Evolutionary conservation across 1,139 yeast genomes (phyloP), one percentile per base, ranked within the genome.

Genomic region (Trichomonascaceae sp.): DNA sequence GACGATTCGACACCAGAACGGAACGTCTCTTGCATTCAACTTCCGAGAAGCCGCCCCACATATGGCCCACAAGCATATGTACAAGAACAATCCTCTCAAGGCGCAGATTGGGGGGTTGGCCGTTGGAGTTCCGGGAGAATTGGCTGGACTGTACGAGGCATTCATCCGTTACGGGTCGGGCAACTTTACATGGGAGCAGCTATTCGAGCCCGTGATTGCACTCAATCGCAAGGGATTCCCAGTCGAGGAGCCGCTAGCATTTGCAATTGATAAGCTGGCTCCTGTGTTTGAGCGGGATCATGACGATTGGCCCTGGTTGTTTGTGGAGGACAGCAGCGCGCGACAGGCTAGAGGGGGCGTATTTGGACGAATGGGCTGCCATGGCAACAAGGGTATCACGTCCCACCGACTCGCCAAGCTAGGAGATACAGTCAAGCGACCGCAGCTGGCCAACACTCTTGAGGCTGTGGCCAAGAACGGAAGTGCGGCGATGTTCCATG

Each of bases 21-120:
- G 65, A 4, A 64, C 65, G 2, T 67, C 74, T 4, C 43, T 76
- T n/a, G 63, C 76, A 22, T 74, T 85, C 28, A 93, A 89, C 58
- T 93, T 93, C 28, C 62, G 97, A 42, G 98, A 89, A 55, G 70
- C 69, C 62, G 95, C 97, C 0, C 97, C 97, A 0, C 59, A 52
- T 3, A 46, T 37, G 4, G 74, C 92, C 3, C 60, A 60, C 45
- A 69, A 69, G 43, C 64, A 76, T 41, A 84, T 87, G 94, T 87
- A 62, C 51, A 60, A 64, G 28, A 60, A 49, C 2, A 46, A 60
- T 26, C 57, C 60, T n/a, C 59, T 56, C 32, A 56, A 65, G 13
- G 69, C 93, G 0, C 70, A 71, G 44, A 58, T 75, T 14, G 97
- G 96, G 2, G 97, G 96, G 0, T 60, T 82, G 16, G 84, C 95